Base-by-base conservation (phyloP, 2,329 filamentous ascomycete genomes). In the Mycosphaerella sp. region DNA sequence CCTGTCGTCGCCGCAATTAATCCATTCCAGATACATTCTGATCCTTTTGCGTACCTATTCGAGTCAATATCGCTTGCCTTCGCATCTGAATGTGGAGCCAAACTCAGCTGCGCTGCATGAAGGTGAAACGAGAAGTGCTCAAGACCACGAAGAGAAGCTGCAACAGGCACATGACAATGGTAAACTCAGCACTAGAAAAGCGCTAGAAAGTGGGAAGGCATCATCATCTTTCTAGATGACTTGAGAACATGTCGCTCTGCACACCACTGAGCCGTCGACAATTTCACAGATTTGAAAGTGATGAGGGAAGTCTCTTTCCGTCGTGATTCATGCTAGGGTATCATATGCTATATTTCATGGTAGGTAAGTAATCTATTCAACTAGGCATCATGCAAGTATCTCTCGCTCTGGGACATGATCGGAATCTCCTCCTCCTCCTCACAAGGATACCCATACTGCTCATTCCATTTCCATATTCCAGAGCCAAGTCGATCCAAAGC, bases 31-130 rank as follows among this genome's bases (percentile, higher is more conserved):
- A 67, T 1, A 65, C 61, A 5, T 47, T 52, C 17, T 53, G 61
- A 54, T 67, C n/a, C 58, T 32, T 60, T 62, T 14, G 65, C 10
- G 46, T 67, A 67, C 7, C 57, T 66, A 14, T 62, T 59, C 13
- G 87, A 70, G 63, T 87, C 84, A 59, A 81, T 74, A 2, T 79
- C 75, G 1, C 79, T 82, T 0, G 75, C 78, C 60, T 77, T 76
- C 3, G 69, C 68, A 59, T 90, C 90, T 64, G 89, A 90, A 65
- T 90, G 87, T 59, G 90, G 89, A 0, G 86, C 86, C 27, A 89
- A 63, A 47, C 81, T 84, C 86, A 89, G 89, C 67, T 89, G n/a
- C n/a, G n/a, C n/a, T n/a, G n/a, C n/a, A n/a, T n/a, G n/a, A n/a
- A n/a, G n/a, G n/a, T n/a, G n/a, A n/a, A n/a, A n/a, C n/a, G n/a